Base-by-base conservation (phyloP, 1,139 yeast genomes). In the Saccharomyces hybrid region DNA sequence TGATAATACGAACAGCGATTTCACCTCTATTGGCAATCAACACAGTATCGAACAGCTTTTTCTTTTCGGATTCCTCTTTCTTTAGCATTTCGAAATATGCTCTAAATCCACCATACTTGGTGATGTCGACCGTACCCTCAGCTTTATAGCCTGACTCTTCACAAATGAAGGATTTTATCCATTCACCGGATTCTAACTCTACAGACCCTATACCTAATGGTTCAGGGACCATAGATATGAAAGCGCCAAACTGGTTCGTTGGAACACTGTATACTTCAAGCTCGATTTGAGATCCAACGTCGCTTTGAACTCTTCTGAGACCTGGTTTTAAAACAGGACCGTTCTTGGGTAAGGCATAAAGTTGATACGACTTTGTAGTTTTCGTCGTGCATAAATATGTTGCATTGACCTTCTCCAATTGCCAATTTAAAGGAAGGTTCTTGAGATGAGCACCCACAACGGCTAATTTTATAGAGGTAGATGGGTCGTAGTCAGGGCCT, bases 21-120 rank as follows among this genome's bases (percentile, higher is more conserved):
- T 93, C 99, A 69, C 99, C 99, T 73, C 99, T 82, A 75, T 93
- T 93, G 41, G 99, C 98, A 54, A 93, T 95, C 57, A 93, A 77
- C 13, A 93, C 96, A 9, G 88, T 81, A 48, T 84, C 78, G 71
- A 91, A 91, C 0, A 93, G 95, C 69, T 80, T 82, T 62, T 57
- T 55, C 4, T 31, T 50, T 23, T 56, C 48, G n/a, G 46, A 48
- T 31, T 58, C 61, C 14, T 56, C 47, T 26, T 49, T 48, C 14
- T 55, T 61, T 58, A 65, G 63, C 56, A 68, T 71, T 6, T 74
- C 78, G 49, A 86, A 78, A 71, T 87, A 89, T 7, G 77, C 75
- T 68, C 84, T 83, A 93, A 96, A 93, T 9, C 97, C 96, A 47
- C 97, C 97, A 67, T 74, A 86, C 47, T 76, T 70, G n/a, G 97